Conservation (phyloP, 352 stramenopile genomes). For the Blastocystis sp. region DNA sequence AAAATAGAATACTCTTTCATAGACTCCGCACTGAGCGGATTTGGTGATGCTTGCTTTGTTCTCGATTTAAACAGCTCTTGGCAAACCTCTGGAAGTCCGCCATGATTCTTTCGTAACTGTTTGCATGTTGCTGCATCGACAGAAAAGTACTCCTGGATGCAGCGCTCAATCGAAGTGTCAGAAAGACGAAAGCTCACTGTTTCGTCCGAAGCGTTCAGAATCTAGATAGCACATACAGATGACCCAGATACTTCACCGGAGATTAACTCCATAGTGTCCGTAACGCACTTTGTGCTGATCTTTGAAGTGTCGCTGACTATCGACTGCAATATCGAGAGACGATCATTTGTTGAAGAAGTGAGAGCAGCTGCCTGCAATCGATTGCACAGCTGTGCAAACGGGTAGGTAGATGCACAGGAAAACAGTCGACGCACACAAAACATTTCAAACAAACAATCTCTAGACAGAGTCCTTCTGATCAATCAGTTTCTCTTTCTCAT, state of each 20-base stretch:
- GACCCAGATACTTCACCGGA: background rate
- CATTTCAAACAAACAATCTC: background rate
- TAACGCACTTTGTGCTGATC: background rate
- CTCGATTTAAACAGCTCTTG: background rate
- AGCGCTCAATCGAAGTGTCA: background rate
- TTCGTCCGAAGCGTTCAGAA: background rate
- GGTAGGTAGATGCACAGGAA: background rate
- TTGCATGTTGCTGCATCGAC: background rate
- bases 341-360: background rate
- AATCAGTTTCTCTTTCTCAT: background rate
- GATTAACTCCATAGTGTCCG: background rate
- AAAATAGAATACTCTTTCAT: background rate
- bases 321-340: background rate
- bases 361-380: background rate
- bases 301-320: background rate
- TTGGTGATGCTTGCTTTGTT: background rate
- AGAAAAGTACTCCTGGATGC: background rate
- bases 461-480: background rate
- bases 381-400: background rate
- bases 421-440: background rate
- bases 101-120: background rate
- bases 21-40: background rate
- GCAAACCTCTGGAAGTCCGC: slow-evolving; percentile 11
- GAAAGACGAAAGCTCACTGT: background rate
- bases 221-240: background rate